Base-by-base conservation (phyloP, 495 filamentous ascomycete species). In the Penicillium salamii region DNA sequence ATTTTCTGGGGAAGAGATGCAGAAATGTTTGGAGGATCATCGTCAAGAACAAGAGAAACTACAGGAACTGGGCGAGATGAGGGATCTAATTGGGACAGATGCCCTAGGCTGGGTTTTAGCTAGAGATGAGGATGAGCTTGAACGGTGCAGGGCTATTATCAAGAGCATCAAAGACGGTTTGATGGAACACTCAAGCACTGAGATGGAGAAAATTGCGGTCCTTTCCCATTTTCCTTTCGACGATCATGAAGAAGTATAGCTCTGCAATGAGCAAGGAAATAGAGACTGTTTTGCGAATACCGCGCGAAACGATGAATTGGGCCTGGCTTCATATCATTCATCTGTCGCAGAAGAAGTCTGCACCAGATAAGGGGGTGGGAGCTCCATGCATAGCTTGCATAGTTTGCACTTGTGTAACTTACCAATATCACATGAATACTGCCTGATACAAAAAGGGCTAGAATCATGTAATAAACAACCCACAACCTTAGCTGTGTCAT, bases 171-270 rank as follows among this genome's bases (percentile, higher is more conserved):
- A 63, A 26, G 50, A 34, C 7, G 56, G 56, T 13, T 63, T 65
- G 36, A 37, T 63, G 49, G 61, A 60, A 18, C 47, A 63, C 31
- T 65, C 47, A 28, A 51, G 43, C 15, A 57, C 57, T 21, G 53
- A 65, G 33, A 54, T 46, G 9, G 61, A 67, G 44, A 39, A 47
- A 18, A 55, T 8, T 17, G 50, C 62, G 15, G 19, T 63, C 20
- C 31, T 41, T 3, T 13, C 20, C 8, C 59, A 65, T 52, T 63
- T 67, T 49, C 56, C 59, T 41, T 65, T 67, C 29, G 57, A 63
- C 51, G 52, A 63, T 51, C 50, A 67, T 53, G 43, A 61, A 11
- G 61, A 65, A 54, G n/a, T n/a, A n/a, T n/a, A n/a, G n/a, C n/a
- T n/a, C n/a, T n/a, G n/a, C n/a, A n/a, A n/a, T n/a, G n/a, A n/a